Conservation (phyloP, 139 green algal species). For the Pleodorina starrii region DNA sequence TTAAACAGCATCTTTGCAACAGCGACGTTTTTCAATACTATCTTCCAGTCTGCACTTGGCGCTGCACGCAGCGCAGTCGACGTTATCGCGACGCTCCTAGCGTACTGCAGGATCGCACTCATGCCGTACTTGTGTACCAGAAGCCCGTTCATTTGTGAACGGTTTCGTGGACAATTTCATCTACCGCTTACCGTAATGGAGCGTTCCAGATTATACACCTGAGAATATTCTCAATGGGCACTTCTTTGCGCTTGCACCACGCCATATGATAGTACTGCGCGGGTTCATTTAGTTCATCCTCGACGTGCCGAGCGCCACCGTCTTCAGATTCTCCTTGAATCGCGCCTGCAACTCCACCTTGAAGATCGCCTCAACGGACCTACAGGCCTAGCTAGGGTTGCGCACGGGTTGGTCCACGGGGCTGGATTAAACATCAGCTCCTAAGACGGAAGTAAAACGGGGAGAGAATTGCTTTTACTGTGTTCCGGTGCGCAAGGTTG, state of each 20-base stretch:
- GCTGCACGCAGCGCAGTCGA: not conserved
- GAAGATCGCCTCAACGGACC: conserved; percentile 71
- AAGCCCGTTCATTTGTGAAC: not conserved
- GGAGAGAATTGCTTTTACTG: too few relatives aligned
- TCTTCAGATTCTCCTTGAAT: conserved; percentile 96
- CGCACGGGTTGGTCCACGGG: too few relatives aligned
- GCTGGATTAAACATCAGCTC: too few relatives aligned
- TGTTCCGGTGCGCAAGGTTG: too few relatives aligned
- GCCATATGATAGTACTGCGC: conserved; percentile 97
- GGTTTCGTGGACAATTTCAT: not conserved
- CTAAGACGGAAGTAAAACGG: too few relatives aligned
- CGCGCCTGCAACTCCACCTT: conserved; percentile 71
- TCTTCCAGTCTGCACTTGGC: not conserved
- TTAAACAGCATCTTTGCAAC: not conserved
- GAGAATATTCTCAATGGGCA: conserved; percentile 98
- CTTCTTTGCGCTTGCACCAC: conserved; percentile 95
- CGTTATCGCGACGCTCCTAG: not conserved
- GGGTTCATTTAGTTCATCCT: conserved; percentile 99
- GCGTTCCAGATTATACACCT: too few relatives aligned
- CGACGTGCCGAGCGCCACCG: conserved; percentile 96
- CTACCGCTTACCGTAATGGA: too few relatives aligned
- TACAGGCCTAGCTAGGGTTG: too few relatives aligned
- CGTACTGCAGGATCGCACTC: not conserved
- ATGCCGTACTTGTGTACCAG: not conserved
- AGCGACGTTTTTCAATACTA: not conserved